These are phyloP conservation scores for Pulicaria dysenterica DNA, from an alignment of 129 eudicot species.

Conservation along the genomic window DNA sequence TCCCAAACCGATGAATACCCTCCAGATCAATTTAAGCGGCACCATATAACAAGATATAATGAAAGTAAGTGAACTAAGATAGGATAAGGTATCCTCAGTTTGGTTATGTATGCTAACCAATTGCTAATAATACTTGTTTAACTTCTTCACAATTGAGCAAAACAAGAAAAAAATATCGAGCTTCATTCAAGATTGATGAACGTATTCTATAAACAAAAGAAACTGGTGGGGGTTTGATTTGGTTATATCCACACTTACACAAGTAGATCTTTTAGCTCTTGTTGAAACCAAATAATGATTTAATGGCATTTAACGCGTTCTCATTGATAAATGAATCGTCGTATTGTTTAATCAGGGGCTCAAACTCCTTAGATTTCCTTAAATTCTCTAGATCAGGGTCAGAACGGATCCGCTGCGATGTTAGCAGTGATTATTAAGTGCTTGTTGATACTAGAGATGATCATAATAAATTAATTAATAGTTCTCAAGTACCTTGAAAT, in stretches of 20 bases:
- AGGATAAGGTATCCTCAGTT: no score
- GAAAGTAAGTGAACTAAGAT: no score
- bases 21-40: no score
- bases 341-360: constrained; percentile 65
- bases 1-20: no score
- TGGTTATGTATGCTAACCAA: constrained; percentile 12
- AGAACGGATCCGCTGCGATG: constrained; percentile 76
- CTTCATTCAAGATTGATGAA: constrained; percentile 33
- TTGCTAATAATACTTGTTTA: background rate
- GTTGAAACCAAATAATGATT: constrained; percentile 87
- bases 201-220: constrained; percentile 32
- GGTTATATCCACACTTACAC: constrained; percentile 10
- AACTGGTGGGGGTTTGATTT: constrained; percentile 23
- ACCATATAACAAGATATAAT: no score
- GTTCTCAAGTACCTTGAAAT: constrained; percentile 64
- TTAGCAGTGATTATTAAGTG: background rate
- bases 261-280: constrained; percentile 50
- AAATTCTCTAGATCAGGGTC: constrained; percentile 87
- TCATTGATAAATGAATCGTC: constrained; percentile 97
- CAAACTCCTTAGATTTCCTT: constrained; percentile 71
- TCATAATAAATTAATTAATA: background rate
- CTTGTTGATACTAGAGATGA: background rate
- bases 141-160: constrained; percentile 14
- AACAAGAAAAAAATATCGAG: constrained; percentile 19
- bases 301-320: constrained; percentile 89